A percentile compares a stretch with the other conserved stretches of the same genome.
Evolutionary conservation across 768 basidiomycete genomes (phyloP).

Genomic region (Albatrellus ellisii): DNA sequence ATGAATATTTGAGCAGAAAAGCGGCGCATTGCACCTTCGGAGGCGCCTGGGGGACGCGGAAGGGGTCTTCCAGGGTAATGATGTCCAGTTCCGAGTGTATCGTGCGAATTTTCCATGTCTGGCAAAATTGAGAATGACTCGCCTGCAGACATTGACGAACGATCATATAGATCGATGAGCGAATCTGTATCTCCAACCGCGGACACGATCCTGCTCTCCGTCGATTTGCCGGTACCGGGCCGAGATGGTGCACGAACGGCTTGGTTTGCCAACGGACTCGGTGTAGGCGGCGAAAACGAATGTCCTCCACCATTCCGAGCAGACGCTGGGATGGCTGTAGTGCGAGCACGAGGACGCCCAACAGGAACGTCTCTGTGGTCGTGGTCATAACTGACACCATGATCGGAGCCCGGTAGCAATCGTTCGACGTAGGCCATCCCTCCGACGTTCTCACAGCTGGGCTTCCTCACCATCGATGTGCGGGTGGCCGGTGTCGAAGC

Average conservation of each 20-base stretch:
- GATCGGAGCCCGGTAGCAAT: no score
- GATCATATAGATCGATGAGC: conserved; percentile 13
- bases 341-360: conserved; percentile 2
- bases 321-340: conserved; percentile 2
- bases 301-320: neutral
- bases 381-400: no score
- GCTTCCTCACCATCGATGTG: no score
- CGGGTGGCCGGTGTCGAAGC: no score
- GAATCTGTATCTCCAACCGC: conserved; percentile 12
- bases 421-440: no score
- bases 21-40: conserved; percentile 6
- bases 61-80: conserved; percentile 13
- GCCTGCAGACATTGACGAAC: conserved; percentile 1
- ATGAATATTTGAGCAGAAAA: conserved; percentile 10
- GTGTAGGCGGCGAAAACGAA: conserved; percentile 10
- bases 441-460: no score
- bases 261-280: conserved; percentile 13
- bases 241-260: conserved; percentile 1
- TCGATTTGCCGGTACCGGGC: neutral
- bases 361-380: conserved; percentile 4
- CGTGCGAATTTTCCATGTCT: neutral
- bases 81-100: neutral
- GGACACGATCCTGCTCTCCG: conserved; percentile 6
- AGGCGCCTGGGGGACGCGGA: conserved; percentile 11
- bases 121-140: neutral